A percentile compares a stretch with the other conserved stretches of the same genome.
Conservation (phyloP, 2,329 filamentous ascomycete genomes). For the Diaporthe australafricana region DNA sequence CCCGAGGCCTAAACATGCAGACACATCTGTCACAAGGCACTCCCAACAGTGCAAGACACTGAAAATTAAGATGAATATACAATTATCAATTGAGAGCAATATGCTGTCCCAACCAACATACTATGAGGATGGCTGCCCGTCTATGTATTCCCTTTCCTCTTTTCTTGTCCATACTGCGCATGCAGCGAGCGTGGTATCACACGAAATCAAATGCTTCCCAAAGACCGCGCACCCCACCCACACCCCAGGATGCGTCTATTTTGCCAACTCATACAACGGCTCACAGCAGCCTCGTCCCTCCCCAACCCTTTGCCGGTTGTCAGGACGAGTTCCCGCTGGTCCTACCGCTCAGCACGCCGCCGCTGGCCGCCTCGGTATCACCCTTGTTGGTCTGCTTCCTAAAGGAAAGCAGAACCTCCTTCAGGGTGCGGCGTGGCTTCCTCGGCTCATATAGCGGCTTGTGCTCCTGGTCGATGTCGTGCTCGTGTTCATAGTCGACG, state of each 20-base stretch:
- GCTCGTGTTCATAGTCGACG: slow-evolving; percentile 57
- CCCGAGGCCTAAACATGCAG: too few relatives aligned
- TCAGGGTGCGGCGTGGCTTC: slow-evolving; percentile 47
- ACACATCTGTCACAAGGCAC: background rate
- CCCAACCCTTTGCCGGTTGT: background rate
- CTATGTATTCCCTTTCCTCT: background rate
- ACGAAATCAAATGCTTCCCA: slow-evolving; percentile 18
- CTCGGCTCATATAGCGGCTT: slow-evolving; percentile 55
- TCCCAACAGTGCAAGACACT: background rate
- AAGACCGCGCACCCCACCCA: background rate
- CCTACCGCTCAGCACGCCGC: background rate
- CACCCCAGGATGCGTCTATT: rapidly evolving
- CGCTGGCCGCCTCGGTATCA: background rate
- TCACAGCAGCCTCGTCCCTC: background rate
- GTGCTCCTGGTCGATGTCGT: slow-evolving; percentile 55
- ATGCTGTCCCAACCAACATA: background rate
- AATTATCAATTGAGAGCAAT: slow-evolving; percentile 1
- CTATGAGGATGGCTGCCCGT: background rate
- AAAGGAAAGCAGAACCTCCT: slow-evolving; percentile 49
- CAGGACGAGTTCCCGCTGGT: background rate
- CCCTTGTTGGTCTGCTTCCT: slow-evolving; percentile 41
- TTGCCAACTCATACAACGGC: background rate
- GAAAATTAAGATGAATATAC: background rate
- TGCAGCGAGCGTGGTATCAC: slow-evolving; percentile 29
- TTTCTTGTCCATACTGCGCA: background rate